phyloP scores from a whole-genome alignment of 2,329 filamentous ascomycete species.

The Diaporthe sp. region DNA sequence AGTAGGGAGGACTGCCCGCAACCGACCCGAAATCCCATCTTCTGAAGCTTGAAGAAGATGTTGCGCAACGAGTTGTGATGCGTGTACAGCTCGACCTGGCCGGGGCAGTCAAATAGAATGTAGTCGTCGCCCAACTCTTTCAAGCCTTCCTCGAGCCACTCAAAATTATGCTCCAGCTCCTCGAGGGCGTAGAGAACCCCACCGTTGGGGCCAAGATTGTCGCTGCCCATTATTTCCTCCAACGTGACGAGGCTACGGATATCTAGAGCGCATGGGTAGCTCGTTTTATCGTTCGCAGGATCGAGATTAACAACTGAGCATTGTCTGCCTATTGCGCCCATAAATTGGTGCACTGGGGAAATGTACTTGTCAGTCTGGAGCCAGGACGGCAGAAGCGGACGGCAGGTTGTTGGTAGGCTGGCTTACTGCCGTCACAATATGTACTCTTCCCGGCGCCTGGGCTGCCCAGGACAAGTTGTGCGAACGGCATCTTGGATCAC shows the following conservation, averaged over 20 bases:
- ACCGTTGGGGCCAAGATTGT: conserved; percentile 92
- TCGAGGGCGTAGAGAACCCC: conserved; percentile 94
- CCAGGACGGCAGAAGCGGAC: conserved; percentile 34
- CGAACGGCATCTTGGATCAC: conserved; percentile 67
- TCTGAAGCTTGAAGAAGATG: conserved; percentile 91
- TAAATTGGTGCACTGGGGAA: conserved; percentile 88
- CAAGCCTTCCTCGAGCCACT: conserved; percentile 89
- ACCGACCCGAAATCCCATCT: conserved; percentile 89
- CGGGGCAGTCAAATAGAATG: conserved; percentile 94
- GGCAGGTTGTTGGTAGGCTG: not conserved
- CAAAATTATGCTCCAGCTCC: conserved; percentile 93
- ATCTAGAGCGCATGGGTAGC: conserved; percentile 90
- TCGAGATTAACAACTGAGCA: conserved; percentile 97
- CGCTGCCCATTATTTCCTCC: conserved; percentile 95
- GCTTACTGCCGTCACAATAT: conserved; percentile 92
- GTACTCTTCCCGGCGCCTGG: conserved; percentile 97
- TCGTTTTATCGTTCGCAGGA: conserved; percentile 94
- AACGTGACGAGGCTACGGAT: conserved; percentile 90
- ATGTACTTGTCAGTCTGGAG: conserved; percentile 16
- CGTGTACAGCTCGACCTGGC: conserved; percentile 97
- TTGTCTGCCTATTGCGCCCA: conserved; percentile 93
- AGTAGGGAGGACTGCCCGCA: not conserved
- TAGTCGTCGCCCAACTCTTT: conserved; percentile 90
- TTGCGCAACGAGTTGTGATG: conserved; percentile 93
- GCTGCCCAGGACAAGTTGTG: conserved; percentile 90